phyloP scores from a whole-genome alignment of 139 green algal species.

The Parachlorella kessleri region DNA sequence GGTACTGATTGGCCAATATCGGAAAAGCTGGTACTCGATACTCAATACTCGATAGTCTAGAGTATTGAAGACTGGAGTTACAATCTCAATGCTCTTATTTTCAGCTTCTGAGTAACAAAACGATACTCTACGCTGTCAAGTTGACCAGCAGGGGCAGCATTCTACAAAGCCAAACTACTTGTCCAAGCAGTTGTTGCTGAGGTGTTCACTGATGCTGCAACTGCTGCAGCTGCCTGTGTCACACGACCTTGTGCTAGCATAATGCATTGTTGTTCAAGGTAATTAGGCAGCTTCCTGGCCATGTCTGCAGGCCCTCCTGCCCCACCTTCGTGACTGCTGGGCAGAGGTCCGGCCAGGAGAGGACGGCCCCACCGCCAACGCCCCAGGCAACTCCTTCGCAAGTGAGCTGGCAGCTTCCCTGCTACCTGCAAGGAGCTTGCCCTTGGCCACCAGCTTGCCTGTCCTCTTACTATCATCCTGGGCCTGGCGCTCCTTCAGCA shows the following conservation, averaged over 20 bases:
- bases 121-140: neutral
- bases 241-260: neutral
- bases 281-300: neutral
- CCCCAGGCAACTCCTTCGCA: conserved; percentile 43
- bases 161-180: neutral
- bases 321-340: conserved; percentile 32
- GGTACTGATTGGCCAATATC: too few relatives aligned
- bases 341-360: conserved; percentile 17
- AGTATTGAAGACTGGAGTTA: neutral
- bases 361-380: conserved; percentile 48
- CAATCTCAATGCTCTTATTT: neutral
- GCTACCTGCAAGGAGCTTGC: neutral
- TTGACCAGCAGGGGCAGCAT: neutral
- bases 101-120: neutral
- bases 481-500: neutral
- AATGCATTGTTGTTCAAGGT: too few relatives aligned
- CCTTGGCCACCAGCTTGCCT: neutral
- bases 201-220: neutral
- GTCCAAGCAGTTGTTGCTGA: neutral
- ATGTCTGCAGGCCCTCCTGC: conserved; percentile 27
- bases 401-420: neutral
- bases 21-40: too few relatives aligned
- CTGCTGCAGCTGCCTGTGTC: neutral
- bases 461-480: neutral
- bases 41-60: too few relatives aligned